phyloP scores from a whole-genome alignment of 2,329 filamentous ascomycete species.

The Aspergillus glaucus region DNA sequence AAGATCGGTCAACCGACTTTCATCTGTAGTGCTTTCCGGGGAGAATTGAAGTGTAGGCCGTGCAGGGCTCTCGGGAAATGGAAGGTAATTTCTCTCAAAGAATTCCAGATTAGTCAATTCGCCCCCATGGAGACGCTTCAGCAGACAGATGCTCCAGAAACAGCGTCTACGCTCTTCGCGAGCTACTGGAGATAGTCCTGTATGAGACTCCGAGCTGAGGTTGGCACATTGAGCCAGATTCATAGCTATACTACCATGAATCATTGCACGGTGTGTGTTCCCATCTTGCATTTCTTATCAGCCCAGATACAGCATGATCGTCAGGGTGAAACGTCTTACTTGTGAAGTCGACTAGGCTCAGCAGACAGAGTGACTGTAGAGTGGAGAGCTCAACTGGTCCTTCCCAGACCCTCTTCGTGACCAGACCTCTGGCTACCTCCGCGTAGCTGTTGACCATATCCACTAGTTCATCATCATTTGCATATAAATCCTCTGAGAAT shows the following conservation, averaged over 20 bases:
- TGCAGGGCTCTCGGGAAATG: constrained; percentile 34
- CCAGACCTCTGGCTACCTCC: constrained; percentile 30
- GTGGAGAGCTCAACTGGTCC: constrained; percentile 40
- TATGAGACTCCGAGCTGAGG: constrained; percentile 32
- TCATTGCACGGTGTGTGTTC: constrained; percentile 40
- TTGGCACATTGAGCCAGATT: constrained; percentile 42
- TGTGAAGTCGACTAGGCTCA: constrained; percentile 38
- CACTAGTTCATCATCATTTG: constrained; percentile 14
- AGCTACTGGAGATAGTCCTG: constrained; percentile 9
- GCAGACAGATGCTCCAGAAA: constrained; percentile 39
- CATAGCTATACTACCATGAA: constrained; percentile 42
- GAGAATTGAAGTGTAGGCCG: constrained; percentile 18
- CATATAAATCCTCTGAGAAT: constrained; percentile 30
- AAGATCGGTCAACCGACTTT: constrained; percentile 21
- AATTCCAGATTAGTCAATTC: constrained; percentile 37
- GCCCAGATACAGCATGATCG: background rate
- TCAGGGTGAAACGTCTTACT: constrained; percentile 21
- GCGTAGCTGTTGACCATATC: constrained; percentile 31
- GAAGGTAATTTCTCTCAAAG: constrained; percentile 28
- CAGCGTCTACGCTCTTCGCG: constrained; percentile 34
- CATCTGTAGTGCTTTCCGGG: constrained; percentile 13
- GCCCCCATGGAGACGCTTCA: constrained; percentile 40
- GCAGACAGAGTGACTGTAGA: constrained; percentile 35
- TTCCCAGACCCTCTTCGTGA: constrained; percentile 34
- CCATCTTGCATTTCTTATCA: constrained; percentile 28